These are phyloP conservation scores for Dictyostelium gargantuum DNA, from an alignment of 208 protist species.

Conservation along the genomic window DNA sequence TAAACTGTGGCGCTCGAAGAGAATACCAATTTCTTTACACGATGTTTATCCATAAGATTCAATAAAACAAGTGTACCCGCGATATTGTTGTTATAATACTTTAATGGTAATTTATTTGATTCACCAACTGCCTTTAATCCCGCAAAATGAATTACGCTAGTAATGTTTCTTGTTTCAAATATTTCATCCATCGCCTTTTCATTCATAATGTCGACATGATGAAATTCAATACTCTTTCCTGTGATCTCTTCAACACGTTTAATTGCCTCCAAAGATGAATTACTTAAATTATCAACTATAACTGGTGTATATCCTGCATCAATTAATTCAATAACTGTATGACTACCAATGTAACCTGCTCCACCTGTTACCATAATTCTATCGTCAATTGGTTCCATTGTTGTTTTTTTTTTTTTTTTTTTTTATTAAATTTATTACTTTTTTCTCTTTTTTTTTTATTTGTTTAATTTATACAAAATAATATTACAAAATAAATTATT, in stretches of 20 bases:
- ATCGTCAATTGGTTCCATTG: slow-evolving; percentile 63
- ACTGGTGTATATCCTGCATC: slow-evolving; percentile 90
- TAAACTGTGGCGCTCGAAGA: slow-evolving; percentile 97
- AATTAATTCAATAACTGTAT: slow-evolving; percentile 93
- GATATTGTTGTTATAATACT: slow-evolving; percentile 98
- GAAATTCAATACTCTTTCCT: slow-evolving; percentile 69
- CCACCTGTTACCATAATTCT: slow-evolving; percentile 94
- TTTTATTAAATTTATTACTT: background rate
- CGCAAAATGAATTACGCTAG: slow-evolving; percentile 96
- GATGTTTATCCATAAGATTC: slow-evolving; percentile 91
- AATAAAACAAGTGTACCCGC: slow-evolving; percentile 92
- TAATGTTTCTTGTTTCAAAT: slow-evolving; percentile 89
- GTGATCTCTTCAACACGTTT: slow-evolving; percentile 78
- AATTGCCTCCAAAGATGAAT: slow-evolving; percentile 77
- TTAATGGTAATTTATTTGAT: slow-evolving; percentile 90
- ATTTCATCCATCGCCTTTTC: slow-evolving; percentile 87
- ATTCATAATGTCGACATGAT: slow-evolving; percentile 84
- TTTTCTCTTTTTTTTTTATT: background rate
- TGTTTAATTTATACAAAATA: background rate
- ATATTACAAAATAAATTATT: background rate
- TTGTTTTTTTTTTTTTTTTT: background rate
- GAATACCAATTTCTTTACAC: slow-evolving; percentile 95
- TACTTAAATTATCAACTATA: slow-evolving; percentile 94
- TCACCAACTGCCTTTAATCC: slow-evolving; percentile 93
- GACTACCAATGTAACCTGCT: slow-evolving; percentile 97